Evolutionary conservation across 2,329 filamentous ascomycete species (phyloP), one percentile per base, ranked within the genome.

Genomic region (Exophiala sideris): DNA sequence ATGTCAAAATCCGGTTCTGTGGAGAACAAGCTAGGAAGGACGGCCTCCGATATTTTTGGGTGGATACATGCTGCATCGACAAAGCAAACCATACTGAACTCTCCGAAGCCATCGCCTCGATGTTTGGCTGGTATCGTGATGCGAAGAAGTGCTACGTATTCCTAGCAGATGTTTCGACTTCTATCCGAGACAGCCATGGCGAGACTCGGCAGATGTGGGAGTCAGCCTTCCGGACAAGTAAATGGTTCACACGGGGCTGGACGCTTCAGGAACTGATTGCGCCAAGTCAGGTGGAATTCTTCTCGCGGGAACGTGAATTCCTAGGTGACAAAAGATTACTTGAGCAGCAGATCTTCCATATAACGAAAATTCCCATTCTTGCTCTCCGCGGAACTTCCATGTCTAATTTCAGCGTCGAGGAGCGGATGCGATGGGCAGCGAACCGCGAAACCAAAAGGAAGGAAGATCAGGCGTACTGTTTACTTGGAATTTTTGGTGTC

Each of bases 21-120:
- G 50, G 16, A 1, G 21, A 56, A 35, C 54, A 54, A 35, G 45
- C 50, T 7, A 7, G 14, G 40, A 48, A 14, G 41, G 44, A 56
- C 45, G 40, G 24, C n/a, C 47, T 58, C 32, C 5, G 50, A 32
- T 57, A 64, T 18, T 60, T 65, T 7, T 65, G 63, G 63, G 53
- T 65, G 10, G 63, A 65, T 34, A 65, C 60, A 1, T 65, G 63
- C 40, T 63, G 60, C 35, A 65, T 64, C 24, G 50, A 65, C 33
- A 64, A 64, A 49, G 16, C 16, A 18, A 18, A 18, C 16, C 16
- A 18, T 18, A 18, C 16, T 3, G 16, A 18, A 3, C 16, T 18
- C 16, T 18, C 16, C 2, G 16, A 18, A 18, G 16, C 16, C 3
- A 18, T 18, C 3, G 3, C 16, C 16, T 18, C 16, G 16, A 18